Evolutionary conservation across 1,284 basidiomycete genomes (phyloP).

Genomic region (Rhodotorula sp.): DNA sequence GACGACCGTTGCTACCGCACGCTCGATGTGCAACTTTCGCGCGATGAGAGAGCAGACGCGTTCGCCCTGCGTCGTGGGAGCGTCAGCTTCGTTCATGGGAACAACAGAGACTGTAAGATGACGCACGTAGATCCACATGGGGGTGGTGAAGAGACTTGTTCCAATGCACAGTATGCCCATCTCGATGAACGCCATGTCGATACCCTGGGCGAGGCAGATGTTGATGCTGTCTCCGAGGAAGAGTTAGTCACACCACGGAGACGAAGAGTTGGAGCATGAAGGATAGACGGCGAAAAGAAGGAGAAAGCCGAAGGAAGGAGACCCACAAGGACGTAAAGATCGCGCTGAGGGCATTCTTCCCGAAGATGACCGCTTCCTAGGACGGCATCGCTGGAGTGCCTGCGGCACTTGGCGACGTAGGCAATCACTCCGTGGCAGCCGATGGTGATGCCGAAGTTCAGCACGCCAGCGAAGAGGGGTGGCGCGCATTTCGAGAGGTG

Average conservation of each 20-base stretch:
- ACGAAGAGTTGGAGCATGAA: too few species aligned
- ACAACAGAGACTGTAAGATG: too few species aligned
- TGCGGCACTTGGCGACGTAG: slow-evolving; percentile 9
- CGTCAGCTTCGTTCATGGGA: too few species aligned
- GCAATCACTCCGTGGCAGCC: not conserved
- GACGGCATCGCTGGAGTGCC: slow-evolving; percentile 1
- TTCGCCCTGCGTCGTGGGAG: too few species aligned
- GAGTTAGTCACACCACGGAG: not conserved
- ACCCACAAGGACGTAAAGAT: slow-evolving; percentile 1
- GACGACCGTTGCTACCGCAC: too few species aligned
- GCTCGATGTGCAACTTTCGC: too few species aligned
- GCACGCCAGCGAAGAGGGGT: slow-evolving; percentile 2
- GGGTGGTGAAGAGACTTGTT: slow-evolving; percentile 1
- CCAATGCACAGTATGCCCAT: not conserved
- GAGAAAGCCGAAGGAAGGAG: not conserved
- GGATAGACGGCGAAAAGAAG: not conserved
- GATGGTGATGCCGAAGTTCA: slow-evolving; percentile 9
- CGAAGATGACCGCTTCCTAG: slow-evolving; percentile 13
- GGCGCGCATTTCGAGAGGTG: not conserved
- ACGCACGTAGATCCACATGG: slow-evolving; percentile 11
- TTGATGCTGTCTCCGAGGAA: not conserved
- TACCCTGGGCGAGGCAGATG: not conserved
- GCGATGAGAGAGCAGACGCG: too few species aligned
- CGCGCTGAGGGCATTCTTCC: not conserved
- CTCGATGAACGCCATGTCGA: not conserved